These are phyloP conservation scores for Mitragyna speciosa DNA, from an alignment of 257 asterid species.

Conservation along the genomic window DNA sequence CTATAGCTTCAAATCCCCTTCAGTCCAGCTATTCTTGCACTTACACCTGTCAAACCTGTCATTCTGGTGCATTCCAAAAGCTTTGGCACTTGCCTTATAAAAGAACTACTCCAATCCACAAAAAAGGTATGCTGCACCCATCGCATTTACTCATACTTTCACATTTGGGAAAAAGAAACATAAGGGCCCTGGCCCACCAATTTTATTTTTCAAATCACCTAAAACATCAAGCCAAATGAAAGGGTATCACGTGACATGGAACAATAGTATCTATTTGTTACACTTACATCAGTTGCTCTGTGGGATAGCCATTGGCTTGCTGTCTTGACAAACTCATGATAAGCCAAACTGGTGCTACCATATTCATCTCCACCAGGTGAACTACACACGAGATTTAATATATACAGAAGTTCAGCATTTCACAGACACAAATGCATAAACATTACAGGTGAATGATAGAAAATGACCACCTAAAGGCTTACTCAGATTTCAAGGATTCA, in stretches of 20 bases:
- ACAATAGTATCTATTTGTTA: neutral
- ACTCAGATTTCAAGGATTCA: slow-evolving; percentile 52
- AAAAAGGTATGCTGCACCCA: neutral
- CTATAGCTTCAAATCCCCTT: neutral
- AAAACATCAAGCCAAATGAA: neutral
- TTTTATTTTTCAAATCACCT: neutral
- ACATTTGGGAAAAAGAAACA: neutral
- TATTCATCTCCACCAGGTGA: slow-evolving; percentile 41
- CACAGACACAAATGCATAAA: neutral
- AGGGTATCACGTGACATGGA: neutral
- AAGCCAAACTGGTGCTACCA: slow-evolving; percentile 43
- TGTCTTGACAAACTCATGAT: slow-evolving; percentile 53
- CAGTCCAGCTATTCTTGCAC: neutral
- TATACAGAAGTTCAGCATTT: slow-evolving; percentile 18
- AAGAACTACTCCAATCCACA: neutral
- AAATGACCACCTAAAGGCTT: slow-evolving; percentile 42
- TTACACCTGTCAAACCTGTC: too few species aligned
- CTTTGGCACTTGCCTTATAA: neutral
- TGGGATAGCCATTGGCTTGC: slow-evolving; percentile 82
- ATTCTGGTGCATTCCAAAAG: too few species aligned
- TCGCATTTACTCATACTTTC: neutral
- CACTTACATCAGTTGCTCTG: slow-evolving; percentile 84
- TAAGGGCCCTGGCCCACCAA: neutral
- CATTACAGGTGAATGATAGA: neutral
- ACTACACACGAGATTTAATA: slow-evolving; percentile 31